A percentile compares a stretch with the other conserved stretches of the same genome.
phyloP scores from a whole-genome alignment of 179 eudicot genomes.

The Nepenthes alata region DNA sequence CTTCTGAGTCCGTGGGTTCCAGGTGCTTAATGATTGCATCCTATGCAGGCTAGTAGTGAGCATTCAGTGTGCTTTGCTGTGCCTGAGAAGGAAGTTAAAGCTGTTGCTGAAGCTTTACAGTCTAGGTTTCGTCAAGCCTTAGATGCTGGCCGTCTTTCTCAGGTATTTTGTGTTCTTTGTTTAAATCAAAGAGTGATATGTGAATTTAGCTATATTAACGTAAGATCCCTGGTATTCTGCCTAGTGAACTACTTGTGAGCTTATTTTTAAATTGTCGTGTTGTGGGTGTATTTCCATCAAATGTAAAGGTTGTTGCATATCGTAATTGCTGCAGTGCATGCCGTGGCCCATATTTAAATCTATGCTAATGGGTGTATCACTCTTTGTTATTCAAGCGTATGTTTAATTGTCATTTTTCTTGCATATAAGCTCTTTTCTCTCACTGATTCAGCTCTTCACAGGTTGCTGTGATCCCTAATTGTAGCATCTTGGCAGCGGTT shows the following conservation, averaged over 20 bases:
- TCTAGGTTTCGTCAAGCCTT: constrained; percentile 83
- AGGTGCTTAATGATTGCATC: constrained; percentile 8
- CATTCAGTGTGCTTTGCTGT: constrained; percentile 99
- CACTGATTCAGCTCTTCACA: constrained; percentile 22
- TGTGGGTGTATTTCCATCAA: background rate
- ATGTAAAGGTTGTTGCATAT: background rate
- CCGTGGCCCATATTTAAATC: too few species aligned
- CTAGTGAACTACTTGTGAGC: background rate
- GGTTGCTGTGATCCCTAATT: constrained; percentile 78
- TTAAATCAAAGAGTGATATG: background rate
- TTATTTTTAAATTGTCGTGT: background rate
- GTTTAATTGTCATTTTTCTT: background rate
- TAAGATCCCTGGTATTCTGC: background rate
- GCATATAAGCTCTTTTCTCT: background rate
- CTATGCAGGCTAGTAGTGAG: constrained; percentile 90
- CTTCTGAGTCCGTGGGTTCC: background rate
- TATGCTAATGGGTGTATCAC: too few species aligned
- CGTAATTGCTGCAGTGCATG: background rate
- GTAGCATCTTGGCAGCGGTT: constrained; percentile 97
- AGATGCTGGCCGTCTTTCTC: constrained; percentile 93
- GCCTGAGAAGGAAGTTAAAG: constrained; percentile 87
- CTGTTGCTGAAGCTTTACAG: constrained; percentile 78
- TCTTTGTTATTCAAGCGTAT: background rate
- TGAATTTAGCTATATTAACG: too few species aligned
- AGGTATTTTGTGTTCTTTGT: constrained; percentile 32